Percentiles rank a stretch among this genome's conserved stretches.
Evolutionary conservation across 2,329 filamentous ascomycete species (phyloP).

Genomic region (Lasiodiplodia citricola): DNA sequence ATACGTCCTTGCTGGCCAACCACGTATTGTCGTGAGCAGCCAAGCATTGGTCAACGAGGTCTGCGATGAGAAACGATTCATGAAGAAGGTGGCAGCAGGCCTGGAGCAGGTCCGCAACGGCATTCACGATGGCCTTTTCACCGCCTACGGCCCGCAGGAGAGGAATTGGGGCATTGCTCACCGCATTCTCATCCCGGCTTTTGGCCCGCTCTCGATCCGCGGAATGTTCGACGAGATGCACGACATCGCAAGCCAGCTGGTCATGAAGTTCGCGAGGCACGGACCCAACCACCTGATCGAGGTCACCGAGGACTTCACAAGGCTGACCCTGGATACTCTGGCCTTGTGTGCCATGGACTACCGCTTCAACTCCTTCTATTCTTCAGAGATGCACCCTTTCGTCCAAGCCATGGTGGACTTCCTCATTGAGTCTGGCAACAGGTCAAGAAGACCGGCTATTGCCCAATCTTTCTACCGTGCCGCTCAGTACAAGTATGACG

Average conservation of each 20-base stretch:
- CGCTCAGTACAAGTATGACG: constrained; percentile 56
- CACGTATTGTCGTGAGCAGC: constrained; percentile 39
- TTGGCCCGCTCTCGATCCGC: constrained; percentile 71
- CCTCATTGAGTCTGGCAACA: constrained; percentile 42
- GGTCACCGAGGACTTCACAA: constrained; percentile 46
- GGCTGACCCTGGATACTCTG: constrained; percentile 45
- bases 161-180: constrained; percentile 62
- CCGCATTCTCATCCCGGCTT: constrained; percentile 69
- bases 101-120: constrained; percentile 44
- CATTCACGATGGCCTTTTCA: constrained; percentile 48
- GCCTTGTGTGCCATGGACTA: constrained; percentile 48
- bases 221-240: constrained; percentile 65
- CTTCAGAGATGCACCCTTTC: constrained; percentile 44
- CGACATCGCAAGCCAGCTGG: constrained; percentile 69
- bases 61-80: constrained; percentile 45
- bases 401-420: constrained; percentile 46
- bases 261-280: constrained; percentile 70
- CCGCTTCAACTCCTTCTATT: constrained; percentile 50
- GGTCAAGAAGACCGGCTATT: constrained; percentile 38
- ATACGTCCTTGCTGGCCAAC: constrained; percentile 35
- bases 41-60: constrained; percentile 47
- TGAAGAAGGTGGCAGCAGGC: constrained; percentile 38
- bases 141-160: constrained; percentile 45
- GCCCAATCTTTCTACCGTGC: constrained; percentile 43
- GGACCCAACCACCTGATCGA: constrained; percentile 40